Base-by-base conservation (phyloP, 2,329 filamentous ascomycete genomes). In the Penicillium sp. region DNA sequence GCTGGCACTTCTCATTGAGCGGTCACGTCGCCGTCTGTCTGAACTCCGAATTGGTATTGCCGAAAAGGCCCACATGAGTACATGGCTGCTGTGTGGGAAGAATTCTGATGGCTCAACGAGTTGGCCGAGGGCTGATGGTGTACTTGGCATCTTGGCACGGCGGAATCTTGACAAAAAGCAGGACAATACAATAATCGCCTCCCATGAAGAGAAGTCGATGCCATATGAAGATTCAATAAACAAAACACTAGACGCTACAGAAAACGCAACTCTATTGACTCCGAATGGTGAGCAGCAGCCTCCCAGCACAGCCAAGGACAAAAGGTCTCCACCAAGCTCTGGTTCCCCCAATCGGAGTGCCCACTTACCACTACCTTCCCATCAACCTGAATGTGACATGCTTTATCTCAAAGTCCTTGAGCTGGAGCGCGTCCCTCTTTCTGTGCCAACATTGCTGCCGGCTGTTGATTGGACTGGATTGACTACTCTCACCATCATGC, bases 21-120 rank as follows among this genome's bases (percentile, higher is more conserved):
- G 86, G 25, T 93, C 89, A 12, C 79, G 84, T 56, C 78, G 81
- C 58, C 80, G 80, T 40, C 75, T 94, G 16, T 81, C 83, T 30
- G 90, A 93, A 70, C 78, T 95, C 33, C 82, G 89, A 41, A 81
- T 94, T 5, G 89, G 90, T 6, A 84, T 94, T 53, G 84, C 89
- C 5, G 68, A 76, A 14, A 68, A 66, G 47, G 60, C 63, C 5
- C 61, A 65, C 36, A 50, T 65, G 50, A 53, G 60, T 3, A 47
- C 61, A 5, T 74, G 72, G 71, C 19, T 69, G n/a, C 37, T 37
- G 46, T 47, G 63, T 55, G 44, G 53, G 53, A 58, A 63, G n/a
- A 55, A 61, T 1, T 40, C 58, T 7, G 54, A 58, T 19, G 30
- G 48, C 14, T 43, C 36, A 19, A 53, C 61, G 7, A 63, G 61